A percentile compares a stretch with the other conserved stretches of the same genome.
Conservation (phyloP, 2,329 filamentous ascomycete genomes). For the Ceratocystis cacaofunesta region DNA sequence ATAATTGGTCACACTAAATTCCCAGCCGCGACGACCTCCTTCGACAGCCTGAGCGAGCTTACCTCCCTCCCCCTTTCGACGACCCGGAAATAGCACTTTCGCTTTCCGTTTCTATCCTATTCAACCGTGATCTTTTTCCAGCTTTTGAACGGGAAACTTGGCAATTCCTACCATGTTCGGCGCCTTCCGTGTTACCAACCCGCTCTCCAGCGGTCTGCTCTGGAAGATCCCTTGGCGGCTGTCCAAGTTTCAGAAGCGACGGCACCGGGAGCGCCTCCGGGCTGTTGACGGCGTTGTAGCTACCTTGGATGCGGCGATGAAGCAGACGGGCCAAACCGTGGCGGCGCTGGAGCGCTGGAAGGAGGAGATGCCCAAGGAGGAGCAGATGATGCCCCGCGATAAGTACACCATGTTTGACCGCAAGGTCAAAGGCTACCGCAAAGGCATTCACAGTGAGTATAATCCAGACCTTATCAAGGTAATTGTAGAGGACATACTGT, state of each 20-base stretch:
- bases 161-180: slow-evolving; percentile 53
- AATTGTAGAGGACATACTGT: neutral
- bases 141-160: neutral
- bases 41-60: neutral
- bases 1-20: neutral
- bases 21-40: neutral
- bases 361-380: slow-evolving; percentile 85
- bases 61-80: neutral
- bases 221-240: slow-evolving; percentile 98
- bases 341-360: slow-evolving; percentile 84
- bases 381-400: slow-evolving; percentile 88
- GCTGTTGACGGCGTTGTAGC: slow-evolving; percentile 79
- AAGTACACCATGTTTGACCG: slow-evolving; percentile 98
- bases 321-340: slow-evolving; percentile 53
- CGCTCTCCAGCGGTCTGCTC: slow-evolving; percentile 65
- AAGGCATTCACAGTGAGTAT: slow-evolving; percentile 87
- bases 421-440: slow-evolving; percentile 88
- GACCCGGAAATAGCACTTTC: slow-evolving; percentile 13
- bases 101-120: neutral
- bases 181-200: slow-evolving; percentile 62
- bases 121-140: neutral
- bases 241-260: slow-evolving; percentile 77
- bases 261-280: slow-evolving; percentile 68
- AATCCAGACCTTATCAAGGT: neutral
- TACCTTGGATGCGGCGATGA: slow-evolving; percentile 64